Base-by-base conservation (phyloP, 2,329 filamentous ascomycete genomes). In the Sphaceloma murrayae region DNA sequence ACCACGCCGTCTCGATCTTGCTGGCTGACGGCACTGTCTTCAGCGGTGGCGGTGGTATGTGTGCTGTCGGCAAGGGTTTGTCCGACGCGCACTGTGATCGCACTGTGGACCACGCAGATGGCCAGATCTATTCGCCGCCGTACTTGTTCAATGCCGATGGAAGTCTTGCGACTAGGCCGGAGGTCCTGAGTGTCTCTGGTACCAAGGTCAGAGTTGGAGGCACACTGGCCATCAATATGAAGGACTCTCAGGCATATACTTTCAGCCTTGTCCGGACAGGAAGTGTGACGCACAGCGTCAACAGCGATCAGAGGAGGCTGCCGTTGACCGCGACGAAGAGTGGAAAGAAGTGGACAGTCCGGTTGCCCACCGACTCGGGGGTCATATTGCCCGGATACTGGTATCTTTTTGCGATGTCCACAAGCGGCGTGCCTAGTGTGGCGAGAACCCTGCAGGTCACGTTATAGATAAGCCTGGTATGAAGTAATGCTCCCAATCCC, bases 301-400 rank as follows among this genome's bases (percentile, higher is more conserved):
- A 78, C 51, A 77, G 68, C 0, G 75, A 78, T 54, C 73, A 77
- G 59, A 58, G 75, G 16, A 66, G 74, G 6, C 62, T 78, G 36
- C 61, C 68, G 10, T 56, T 75, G 16, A 59, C 54, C 9, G 31
- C 11, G 31, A 33, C 31, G 31, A 33, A 16, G 31, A 33, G 9
- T 33, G 31, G 31, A 9, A 33, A 8, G 11, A 33, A 16, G 31
- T 33, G 31, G 31, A 13, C 31, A 16, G 17, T 33, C n/a, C 13
- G 14, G 31, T 14, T 33, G 14, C 31, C 31, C 9, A 17, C 31
- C n/a, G 31, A 33, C 17, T 33, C 31, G 4, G 31, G 31, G 31
- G 31, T 4, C n/a, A 8, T 33, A 16, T 33, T 33, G 31, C 31
- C 31, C 17, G 31, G 31, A 8, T 33, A 14, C 17, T 33, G 31